These are phyloP conservation scores for Chenopodium quinoa DNA, from an alignment of 148 eudicot genomes.

Conservation along the genomic window DNA sequence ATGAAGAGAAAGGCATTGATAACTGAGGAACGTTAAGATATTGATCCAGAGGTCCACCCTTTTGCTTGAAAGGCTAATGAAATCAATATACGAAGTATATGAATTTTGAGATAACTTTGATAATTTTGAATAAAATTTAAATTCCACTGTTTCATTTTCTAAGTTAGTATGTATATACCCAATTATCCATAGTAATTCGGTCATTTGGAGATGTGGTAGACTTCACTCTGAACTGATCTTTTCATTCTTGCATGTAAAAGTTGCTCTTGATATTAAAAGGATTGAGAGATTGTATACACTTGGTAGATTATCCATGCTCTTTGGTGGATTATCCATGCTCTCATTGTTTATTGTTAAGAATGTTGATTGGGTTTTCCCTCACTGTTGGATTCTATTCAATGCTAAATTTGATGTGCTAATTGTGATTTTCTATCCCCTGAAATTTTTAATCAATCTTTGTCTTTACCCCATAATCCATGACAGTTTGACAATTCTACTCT, in stretches of 20 bases:
- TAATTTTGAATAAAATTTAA: too few relatives aligned
- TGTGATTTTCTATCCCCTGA: background rate
- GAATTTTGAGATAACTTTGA: too few relatives aligned
- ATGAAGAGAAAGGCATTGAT: too few relatives aligned
- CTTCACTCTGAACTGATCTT: background rate
- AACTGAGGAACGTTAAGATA: too few relatives aligned
- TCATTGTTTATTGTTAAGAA: background rate
- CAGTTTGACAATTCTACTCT: background rate
- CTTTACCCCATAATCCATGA: background rate
- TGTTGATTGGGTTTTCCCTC: background rate
- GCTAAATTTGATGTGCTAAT: background rate
- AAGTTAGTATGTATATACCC: too few relatives aligned
- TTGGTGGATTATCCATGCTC: background rate
- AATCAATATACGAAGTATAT: too few relatives aligned
- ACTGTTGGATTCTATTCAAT: background rate
- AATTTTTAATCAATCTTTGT: background rate
- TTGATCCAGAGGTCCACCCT: too few relatives aligned
- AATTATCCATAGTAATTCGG: background rate
- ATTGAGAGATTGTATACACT: background rate
- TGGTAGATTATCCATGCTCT: too few relatives aligned
- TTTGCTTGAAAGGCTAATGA: too few relatives aligned
- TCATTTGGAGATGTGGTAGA: background rate
- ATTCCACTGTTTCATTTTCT: too few relatives aligned
- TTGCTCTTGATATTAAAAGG: background rate
- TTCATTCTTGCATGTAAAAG: background rate